Evolutionary conservation across 768 basidiomycete species (phyloP).

Genomic region (Calocera viscosa): DNA sequence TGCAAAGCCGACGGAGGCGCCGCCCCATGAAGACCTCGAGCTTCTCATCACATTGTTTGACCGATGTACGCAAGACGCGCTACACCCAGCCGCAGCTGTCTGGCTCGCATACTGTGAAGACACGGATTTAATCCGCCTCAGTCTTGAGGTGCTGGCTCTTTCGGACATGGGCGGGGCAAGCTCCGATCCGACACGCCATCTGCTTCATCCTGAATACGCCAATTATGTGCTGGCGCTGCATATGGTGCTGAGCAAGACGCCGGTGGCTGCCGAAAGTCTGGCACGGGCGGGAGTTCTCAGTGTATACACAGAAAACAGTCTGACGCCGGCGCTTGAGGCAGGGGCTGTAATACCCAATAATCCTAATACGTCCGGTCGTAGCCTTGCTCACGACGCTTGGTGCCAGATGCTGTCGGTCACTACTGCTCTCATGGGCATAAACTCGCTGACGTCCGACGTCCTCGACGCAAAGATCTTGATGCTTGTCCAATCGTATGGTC

Average conservation of each 20-base stretch:
- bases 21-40: slow-evolving; percentile 67
- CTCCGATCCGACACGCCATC: slow-evolving; percentile 43
- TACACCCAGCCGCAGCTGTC: slow-evolving; percentile 51
- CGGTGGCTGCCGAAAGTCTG: slow-evolving; percentile 68
- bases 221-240: slow-evolving; percentile 76
- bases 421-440: slow-evolving; percentile 50
- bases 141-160: slow-evolving; percentile 57
- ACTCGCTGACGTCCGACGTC: slow-evolving; percentile 50
- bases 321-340: slow-evolving; percentile 61
- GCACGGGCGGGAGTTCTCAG: slow-evolving; percentile 70
- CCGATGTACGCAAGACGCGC: slow-evolving; percentile 56
- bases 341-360: slow-evolving; percentile 57
- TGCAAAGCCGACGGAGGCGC: slow-evolving; percentile 43
- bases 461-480: slow-evolving; percentile 78
- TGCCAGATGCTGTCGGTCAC: slow-evolving; percentile 74
- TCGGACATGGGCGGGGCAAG: slow-evolving; percentile 53
- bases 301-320: slow-evolving; percentile 71
- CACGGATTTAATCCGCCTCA: slow-evolving; percentile 60
- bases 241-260: slow-evolving; percentile 64
- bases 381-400: slow-evolving; percentile 68
- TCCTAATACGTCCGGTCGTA: slow-evolving; percentile 59
- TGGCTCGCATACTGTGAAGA: slow-evolving; percentile 79
- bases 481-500: slow-evolving; percentile 71
- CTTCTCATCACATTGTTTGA: slow-evolving; percentile 74
- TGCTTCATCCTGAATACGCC: slow-evolving; percentile 54